Evolutionary conservation across 352 stramenopile genomes (phyloP).

Genomic region (Phytopythium vexans): DNA sequence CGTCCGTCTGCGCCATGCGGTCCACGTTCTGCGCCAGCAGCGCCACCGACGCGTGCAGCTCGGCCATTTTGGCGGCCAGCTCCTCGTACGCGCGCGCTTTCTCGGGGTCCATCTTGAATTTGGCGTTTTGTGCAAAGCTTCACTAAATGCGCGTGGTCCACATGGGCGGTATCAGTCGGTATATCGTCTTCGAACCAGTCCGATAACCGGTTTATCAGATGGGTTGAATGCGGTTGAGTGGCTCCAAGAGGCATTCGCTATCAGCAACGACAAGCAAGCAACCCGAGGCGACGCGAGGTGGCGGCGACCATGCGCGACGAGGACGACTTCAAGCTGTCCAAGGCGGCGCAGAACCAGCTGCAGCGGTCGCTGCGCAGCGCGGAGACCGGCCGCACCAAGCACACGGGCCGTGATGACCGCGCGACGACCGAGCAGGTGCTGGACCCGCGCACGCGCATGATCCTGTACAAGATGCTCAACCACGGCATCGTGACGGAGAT

Average conservation of each 20-base stretch:
- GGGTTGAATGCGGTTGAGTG: constrained; percentile 11
- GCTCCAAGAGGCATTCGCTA: too few relatives aligned
- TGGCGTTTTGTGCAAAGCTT: background rate
- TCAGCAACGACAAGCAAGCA: too few relatives aligned
- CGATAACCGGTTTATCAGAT: too few relatives aligned
- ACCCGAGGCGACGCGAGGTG: too few relatives aligned
- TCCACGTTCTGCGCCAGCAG: constrained; percentile 71
- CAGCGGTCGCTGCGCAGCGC: constrained; percentile 68
- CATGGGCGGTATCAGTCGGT: background rate
- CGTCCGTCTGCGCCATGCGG: constrained; percentile 69
- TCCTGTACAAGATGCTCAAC: constrained; percentile 99
- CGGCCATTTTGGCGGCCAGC: constrained; percentile 65
- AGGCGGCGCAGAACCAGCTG: constrained; percentile 77
- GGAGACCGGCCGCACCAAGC: constrained; percentile 73
- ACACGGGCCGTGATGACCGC: constrained; percentile 96
- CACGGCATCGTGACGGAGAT: constrained; percentile 95
- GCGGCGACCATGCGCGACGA: constrained; percentile 41
- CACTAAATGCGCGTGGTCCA: background rate
- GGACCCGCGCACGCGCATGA: constrained; percentile 97
- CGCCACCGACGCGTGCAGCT: constrained; percentile 70
- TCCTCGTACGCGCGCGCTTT: constrained; percentile 67
- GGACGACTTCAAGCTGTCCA: constrained; percentile 72
- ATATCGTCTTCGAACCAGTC: too few relatives aligned
- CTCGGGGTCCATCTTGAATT: constrained; percentile 55
- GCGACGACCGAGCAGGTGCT: constrained; percentile 98